A percentile compares a stretch with the other conserved stretches of the same genome.
phyloP scores from a whole-genome alignment of 495 filamentous ascomycete genomes.

The Lasiosphaeris hirsuta region DNA sequence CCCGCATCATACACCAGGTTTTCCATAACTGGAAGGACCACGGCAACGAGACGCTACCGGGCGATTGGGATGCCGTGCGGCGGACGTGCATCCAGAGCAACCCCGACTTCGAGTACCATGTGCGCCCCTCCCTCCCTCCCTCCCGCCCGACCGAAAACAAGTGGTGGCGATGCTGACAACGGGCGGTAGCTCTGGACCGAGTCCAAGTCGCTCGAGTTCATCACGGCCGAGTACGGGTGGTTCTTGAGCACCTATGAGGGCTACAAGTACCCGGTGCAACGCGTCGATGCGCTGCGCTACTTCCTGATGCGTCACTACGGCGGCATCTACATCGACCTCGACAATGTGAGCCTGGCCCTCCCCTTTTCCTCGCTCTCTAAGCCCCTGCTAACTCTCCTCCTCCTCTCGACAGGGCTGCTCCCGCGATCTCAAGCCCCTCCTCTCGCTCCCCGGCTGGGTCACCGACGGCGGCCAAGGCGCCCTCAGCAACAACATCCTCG shows the following conservation, averaged over 20 bases:
- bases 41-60: conserved; percentile 58
- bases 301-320: conserved; percentile 79
- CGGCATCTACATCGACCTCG: conserved; percentile 83
- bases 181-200: conserved; percentile 71
- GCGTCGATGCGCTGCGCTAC: conserved; percentile 80
- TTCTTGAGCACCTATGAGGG: conserved; percentile 77
- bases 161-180: too few species aligned
- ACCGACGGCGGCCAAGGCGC: conserved; percentile 74
- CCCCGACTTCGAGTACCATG: conserved; percentile 77
- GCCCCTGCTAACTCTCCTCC: conserved; percentile 54
- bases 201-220: conserved; percentile 69
- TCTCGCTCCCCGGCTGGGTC: conserved; percentile 77
- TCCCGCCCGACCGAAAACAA: too few species aligned
- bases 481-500: conserved; percentile 87
- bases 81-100: conserved; percentile 72
- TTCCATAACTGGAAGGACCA: conserved; percentile 56
- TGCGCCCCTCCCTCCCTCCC: too few species aligned
- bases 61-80: conserved; percentile 69
- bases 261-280: conserved; percentile 77
- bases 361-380: not conserved
- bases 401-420: conserved; percentile 74
- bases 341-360: conserved; percentile 58
- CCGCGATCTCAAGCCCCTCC: conserved; percentile 72
- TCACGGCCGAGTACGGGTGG: conserved; percentile 71
- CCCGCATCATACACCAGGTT: conserved; percentile 88